A percentile compares a stretch with the other conserved stretches of the same genome.
Conservation (phyloP, 2,329 filamentous ascomycete species). For the Blastomyces percursus region DNA sequence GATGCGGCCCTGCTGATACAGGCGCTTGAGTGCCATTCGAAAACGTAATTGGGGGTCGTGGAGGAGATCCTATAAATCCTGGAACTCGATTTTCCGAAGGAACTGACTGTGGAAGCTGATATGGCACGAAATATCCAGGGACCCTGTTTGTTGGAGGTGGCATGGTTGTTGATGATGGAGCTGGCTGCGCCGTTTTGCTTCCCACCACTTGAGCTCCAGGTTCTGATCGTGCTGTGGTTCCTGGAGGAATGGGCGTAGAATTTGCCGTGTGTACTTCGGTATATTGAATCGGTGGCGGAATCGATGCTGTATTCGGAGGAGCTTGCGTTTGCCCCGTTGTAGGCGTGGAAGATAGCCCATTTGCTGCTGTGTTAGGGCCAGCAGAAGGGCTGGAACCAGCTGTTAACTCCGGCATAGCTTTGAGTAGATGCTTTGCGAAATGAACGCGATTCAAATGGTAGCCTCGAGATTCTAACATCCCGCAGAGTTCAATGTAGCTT, state of each 20-base stretch:
- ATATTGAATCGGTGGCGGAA: neutral
- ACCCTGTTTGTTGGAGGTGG: neutral
- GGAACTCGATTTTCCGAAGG: neutral
- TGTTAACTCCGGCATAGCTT: conserved; percentile 20
- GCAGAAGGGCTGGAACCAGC: conserved; percentile 3
- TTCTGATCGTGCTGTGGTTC: neutral
- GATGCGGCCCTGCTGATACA: neutral
- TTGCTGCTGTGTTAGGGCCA: conserved; percentile 1
- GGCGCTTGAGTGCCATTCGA: neutral
- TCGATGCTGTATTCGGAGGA: neutral
- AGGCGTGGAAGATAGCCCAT: neutral
- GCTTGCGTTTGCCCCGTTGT: neutral
- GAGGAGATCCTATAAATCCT: neutral
- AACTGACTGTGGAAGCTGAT: neutral
- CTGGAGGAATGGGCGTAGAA: neutral
- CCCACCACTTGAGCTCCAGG: neutral
- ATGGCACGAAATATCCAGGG: neutral
- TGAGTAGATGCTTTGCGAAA: conserved; percentile 42
- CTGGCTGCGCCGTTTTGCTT: neutral
- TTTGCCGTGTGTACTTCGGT: neutral
- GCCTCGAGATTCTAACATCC: conserved; percentile 40
- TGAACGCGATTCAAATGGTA: conserved; percentile 41
- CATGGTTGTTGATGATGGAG: neutral
- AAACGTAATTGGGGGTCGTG: neutral
- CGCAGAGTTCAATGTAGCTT: conserved; percentile 46